phyloP scores from a whole-genome alignment of 352 stramenopile species.

The Discostella stelligera region DNA sequence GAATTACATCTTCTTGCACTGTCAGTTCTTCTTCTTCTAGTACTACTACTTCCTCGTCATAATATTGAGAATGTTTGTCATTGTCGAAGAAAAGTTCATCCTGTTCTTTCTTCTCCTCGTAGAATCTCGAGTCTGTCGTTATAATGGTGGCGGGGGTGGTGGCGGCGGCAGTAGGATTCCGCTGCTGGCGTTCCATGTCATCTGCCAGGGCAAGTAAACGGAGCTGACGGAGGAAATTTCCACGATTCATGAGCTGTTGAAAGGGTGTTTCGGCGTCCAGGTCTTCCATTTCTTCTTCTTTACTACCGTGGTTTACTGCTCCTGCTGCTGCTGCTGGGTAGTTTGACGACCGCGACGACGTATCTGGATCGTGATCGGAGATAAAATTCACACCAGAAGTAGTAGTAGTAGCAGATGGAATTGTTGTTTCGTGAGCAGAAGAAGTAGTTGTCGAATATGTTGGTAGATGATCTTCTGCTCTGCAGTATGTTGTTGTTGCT shows the following conservation, averaged over 20 bases:
- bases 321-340: too few relatives aligned
- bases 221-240: conserved; percentile 54
- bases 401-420: neutral
- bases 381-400: neutral
- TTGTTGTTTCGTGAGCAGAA: conserved; percentile 1
- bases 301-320: neutral
- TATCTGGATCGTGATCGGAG: too few relatives aligned
- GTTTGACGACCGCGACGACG: too few relatives aligned
- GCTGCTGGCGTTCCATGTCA: conserved; percentile 46
- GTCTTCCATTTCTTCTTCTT: conserved; percentile 15
- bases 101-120: conserved; percentile 22
- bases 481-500: neutral
- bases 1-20: neutral
- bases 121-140: neutral
- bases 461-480: neutral
- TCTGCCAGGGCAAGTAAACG: conserved; percentile 56
- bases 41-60: too few relatives aligned
- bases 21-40: neutral
- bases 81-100: neutral
- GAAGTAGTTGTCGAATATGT: conserved; percentile 1
- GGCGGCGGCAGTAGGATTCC: neutral
- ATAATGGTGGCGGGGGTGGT: neutral
- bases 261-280: conserved; percentile 22
- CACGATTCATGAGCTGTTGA: conserved; percentile 50
- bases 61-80: neutral